phyloP scores from a whole-genome alignment of 2,329 filamentous ascomycete species.

The Talaromyces amestolkiae region DNA sequence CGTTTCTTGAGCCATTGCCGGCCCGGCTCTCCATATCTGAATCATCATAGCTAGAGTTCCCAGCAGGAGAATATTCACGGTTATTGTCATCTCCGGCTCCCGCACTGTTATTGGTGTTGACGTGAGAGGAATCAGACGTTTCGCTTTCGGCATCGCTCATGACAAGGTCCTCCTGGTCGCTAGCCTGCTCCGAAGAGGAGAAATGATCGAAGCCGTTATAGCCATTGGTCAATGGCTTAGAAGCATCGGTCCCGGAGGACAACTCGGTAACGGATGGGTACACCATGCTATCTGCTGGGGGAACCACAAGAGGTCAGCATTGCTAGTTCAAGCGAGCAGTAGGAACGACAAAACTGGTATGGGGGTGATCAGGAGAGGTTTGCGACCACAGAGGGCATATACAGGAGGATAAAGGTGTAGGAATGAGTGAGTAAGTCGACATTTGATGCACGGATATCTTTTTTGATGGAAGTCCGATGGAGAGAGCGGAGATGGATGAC shows the following conservation, averaged over 20 bases:
- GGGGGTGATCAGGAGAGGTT: slow-evolving; percentile 28
- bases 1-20: slow-evolving; percentile 7
- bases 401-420: slow-evolving; percentile 26
- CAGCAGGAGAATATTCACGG: slow-evolving; percentile 39
- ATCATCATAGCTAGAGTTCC: slow-evolving; percentile 39
- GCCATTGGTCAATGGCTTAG: slow-evolving; percentile 36
- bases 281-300: slow-evolving; percentile 46
- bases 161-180: slow-evolving; percentile 40
- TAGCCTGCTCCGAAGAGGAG: slow-evolving; percentile 27
- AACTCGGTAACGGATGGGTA: slow-evolving; percentile 42
- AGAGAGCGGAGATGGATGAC: slow-evolving; percentile 30
- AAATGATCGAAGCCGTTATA: slow-evolving; percentile 33
- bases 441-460: slow-evolving; percentile 35
- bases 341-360: slow-evolving; percentile 24
- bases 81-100: slow-evolving; percentile 48
- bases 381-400: slow-evolving; percentile 33
- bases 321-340: slow-evolving; percentile 32
- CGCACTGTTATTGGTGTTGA: slow-evolving; percentile 37
- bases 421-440: slow-evolving; percentile 26
- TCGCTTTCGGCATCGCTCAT: slow-evolving; percentile 68
- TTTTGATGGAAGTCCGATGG: slow-evolving; percentile 41
- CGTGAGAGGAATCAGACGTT: slow-evolving; percentile 67
- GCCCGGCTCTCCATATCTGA: slow-evolving; percentile 16
- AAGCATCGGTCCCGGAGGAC: slow-evolving; percentile 25
- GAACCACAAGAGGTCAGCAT: slow-evolving; percentile 40